These are phyloP conservation scores for Blastomyces gilchristii DNA, from an alignment of 2,329 filamentous ascomycete genomes.

Conservation along the genomic window DNA sequence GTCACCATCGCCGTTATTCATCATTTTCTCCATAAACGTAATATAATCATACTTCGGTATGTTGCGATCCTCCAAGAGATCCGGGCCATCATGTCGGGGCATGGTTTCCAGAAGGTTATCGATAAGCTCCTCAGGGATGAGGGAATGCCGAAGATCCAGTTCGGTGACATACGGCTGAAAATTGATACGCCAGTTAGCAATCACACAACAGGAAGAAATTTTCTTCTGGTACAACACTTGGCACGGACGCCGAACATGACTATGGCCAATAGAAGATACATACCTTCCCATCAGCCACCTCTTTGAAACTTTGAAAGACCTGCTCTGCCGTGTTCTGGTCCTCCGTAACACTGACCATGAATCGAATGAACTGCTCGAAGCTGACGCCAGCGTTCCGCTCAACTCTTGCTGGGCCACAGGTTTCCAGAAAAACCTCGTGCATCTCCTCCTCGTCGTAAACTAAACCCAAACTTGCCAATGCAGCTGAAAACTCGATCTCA, in stretches of 20 bases:
- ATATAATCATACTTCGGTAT: slow-evolving; percentile 92
- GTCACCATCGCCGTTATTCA: slow-evolving; percentile 33
- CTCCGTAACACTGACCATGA: slow-evolving; percentile 98
- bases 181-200: neutral
- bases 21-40: slow-evolving; percentile 87
- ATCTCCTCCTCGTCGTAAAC: slow-evolving; percentile 98
- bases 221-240: neutral
- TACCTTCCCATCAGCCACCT: slow-evolving; percentile 91
- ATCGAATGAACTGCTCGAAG: slow-evolving; percentile 97
- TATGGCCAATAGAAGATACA: slow-evolving; percentile 18
- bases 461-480: slow-evolving; percentile 83
- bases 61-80: slow-evolving; percentile 74
- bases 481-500: slow-evolving; percentile 92
- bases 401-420: slow-evolving; percentile 53
- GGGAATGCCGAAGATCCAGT: slow-evolving; percentile 84
- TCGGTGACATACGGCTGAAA: slow-evolving; percentile 83
- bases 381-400: slow-evolving; percentile 61
- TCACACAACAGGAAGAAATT: neutral
- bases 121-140: slow-evolving; percentile 95
- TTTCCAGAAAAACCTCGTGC: slow-evolving; percentile 86
- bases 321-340: slow-evolving; percentile 98
- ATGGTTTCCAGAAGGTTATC: slow-evolving; percentile 83
- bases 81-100: slow-evolving; percentile 72
- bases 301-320: slow-evolving; percentile 93
- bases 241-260: neutral